Conservation (phyloP, 1,284 basidiomycete genomes). For the Heterobasidion parviporum region DNA sequence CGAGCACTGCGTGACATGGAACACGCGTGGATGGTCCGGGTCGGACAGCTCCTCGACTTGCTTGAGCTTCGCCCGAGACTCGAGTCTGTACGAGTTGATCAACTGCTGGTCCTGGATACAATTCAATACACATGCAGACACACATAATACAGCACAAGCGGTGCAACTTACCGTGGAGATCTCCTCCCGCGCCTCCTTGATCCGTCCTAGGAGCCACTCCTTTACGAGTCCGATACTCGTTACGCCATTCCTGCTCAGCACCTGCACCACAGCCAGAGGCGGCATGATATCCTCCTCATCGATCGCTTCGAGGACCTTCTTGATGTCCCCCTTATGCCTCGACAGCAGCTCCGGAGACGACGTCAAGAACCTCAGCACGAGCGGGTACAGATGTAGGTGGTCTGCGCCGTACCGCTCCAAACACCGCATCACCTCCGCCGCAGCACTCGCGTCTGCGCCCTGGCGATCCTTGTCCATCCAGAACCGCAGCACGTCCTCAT, state of each 20-base stretch:
- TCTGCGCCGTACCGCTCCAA: constrained; percentile 68
- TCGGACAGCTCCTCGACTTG: constrained; percentile 80
- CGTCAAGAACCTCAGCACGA: constrained; percentile 88
- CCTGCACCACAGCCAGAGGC: constrained; percentile 82
- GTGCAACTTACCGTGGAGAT: constrained; percentile 64
- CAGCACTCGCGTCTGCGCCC: constrained; percentile 34
- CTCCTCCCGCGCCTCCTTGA: constrained; percentile 67
- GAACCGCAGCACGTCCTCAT: constrained; percentile 89
- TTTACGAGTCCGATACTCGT: constrained; percentile 88
- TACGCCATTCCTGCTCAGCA: constrained; percentile 79
- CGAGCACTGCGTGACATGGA: constrained; percentile 90
- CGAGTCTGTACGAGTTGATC: constrained; percentile 79
- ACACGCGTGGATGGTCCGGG: constrained; percentile 72
- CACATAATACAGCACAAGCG: not conserved
- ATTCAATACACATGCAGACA: not conserved
- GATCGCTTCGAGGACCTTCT: constrained; percentile 65
- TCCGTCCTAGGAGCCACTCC: constrained; percentile 77
- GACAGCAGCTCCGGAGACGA: constrained; percentile 64
- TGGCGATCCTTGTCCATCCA: constrained; percentile 72
- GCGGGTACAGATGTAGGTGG: constrained; percentile 75
- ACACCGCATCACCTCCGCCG: constrained; percentile 63
- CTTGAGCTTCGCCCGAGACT: constrained; percentile 75
- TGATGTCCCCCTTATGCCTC: constrained; percentile 66
- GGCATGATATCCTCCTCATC: constrained; percentile 79
- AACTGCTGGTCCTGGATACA: constrained; percentile 68